Base-by-base conservation (phyloP, 208 protist species). In the Wallacemonas sp. region DNA sequence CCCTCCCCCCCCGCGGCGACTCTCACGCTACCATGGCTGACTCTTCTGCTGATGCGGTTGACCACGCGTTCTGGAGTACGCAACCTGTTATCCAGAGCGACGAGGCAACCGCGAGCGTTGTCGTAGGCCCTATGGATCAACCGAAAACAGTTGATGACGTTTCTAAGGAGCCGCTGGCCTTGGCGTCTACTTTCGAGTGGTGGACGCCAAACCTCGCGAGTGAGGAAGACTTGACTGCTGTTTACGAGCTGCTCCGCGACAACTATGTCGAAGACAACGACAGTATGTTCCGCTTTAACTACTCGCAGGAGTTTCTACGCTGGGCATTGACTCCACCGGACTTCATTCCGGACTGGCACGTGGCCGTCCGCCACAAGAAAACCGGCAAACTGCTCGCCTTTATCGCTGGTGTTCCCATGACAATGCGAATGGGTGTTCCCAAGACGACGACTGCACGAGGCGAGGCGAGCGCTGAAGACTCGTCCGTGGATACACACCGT, bases 231-330 rank as follows among this genome's bases (percentile, higher is more conserved):
- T 37, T 97, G 50, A 42, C 63, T 42, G 64, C 53, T 4, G 52
- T 99, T 1, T 99, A 99, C 78, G 81, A 89, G 37, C 87, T 99
- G 5, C 88, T 99, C 12, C 88, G 91, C 9, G 89, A 98, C 42
- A 99, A 99, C 72, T 99, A 99, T 75, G 98, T 99, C 5, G 98
- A 99, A 75, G 98, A 99, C 68, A 89, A 98, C 61, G 96, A 99
- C 54, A 94, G 86, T 71, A 99, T 99, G 92, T 99, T 99, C 79
- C 96, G 98, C 50, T 99, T 99, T 76, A 98, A 99, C 52, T 99
- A 99, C 76, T 98, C 97, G n/a, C 34, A 78, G 34, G 81, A 94
- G 27, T 99, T 99, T 71, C 75, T 99, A 5, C 80, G 74, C 24
- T 99, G 98, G 98, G 98, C 99, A 1, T 72, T 99, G 8, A 92